Base-by-base conservation (phyloP, 257 asterid species). In the Eucommia ulmoides region DNA sequence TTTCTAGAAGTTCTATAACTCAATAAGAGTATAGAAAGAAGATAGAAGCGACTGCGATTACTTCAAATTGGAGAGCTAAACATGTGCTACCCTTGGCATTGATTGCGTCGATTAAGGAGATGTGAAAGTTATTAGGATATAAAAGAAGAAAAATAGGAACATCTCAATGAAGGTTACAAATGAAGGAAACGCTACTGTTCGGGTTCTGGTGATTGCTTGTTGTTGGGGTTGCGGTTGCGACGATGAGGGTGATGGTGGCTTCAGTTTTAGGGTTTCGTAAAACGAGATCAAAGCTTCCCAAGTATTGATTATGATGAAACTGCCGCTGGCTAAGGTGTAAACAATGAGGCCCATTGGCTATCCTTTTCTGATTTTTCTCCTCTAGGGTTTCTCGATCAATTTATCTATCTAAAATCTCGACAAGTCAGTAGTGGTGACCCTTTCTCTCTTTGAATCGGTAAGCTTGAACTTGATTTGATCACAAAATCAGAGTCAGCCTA, bases 61-160 rank as follows among this genome's bases (percentile, higher is more conserved):
- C 75, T 71, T 82, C 82, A 82, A 54, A 65, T n/a, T 89, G 98
- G 38, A 82, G 66, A 50, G 74, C 94, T 52, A 71, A 55, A 21
- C 94, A 94, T 54, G 67, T 54, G 51, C 52, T 62, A 22, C 85
- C 98, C 18, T 69, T 71, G 50, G 79, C 57, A 23, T 49, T 47
- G 38, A 67, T 61, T 45, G 98, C 94, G 63, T 89, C 93, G 51
- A 50, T 69, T 19, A 89, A 25, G 22, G 96, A 89, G 59, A 86
- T 56, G 0, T 78, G 50, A 11, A 93, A 78, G 72, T 89, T n/a
- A n/a, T 70, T 19, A 76, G 41, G 3, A 82, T 56, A 71, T 71
- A 69, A 45, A 77, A 79, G 20, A 66, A 20, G 2, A 92, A 81
- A 6, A 89, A 76, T 22, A 69, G 51, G 52, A 66, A 65, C 69